Evolutionary conservation across 176 grass and related monocot genomes (phyloP).

Genomic region (Cymbopogon citratus): DNA sequence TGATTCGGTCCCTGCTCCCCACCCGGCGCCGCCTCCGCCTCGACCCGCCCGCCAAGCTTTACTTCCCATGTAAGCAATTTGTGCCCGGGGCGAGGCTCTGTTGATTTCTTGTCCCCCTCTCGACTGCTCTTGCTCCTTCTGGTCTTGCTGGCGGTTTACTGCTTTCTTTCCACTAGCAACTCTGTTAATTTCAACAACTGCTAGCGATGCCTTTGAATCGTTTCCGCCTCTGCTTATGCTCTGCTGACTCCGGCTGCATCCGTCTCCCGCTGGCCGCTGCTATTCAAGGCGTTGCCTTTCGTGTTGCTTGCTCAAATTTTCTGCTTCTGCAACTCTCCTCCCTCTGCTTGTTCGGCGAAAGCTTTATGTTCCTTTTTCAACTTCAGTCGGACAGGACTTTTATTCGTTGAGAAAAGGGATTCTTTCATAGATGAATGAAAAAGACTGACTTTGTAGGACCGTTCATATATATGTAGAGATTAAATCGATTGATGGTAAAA

Average conservation of each 20-base stretch:
- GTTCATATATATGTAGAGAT: neutral
- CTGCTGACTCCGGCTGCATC: neutral
- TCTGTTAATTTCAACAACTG: neutral
- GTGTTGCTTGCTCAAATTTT: neutral
- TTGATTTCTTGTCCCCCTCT: neutral
- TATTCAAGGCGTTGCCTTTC: neutral
- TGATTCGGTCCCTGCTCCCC: conserved; percentile 75
- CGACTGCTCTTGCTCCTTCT: neutral
- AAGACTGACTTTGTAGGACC: neutral
- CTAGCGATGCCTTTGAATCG: neutral
- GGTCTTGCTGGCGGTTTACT: neutral
- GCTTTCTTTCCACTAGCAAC: neutral
- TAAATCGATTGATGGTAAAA: neutral
- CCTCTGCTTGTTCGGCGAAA: neutral
- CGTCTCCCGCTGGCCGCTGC: neutral
- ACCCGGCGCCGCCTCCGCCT: conserved; percentile 80
- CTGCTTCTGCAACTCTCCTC: neutral
- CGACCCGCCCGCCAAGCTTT: conserved; percentile 81
- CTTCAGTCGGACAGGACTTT: neutral
- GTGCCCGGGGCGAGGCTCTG: neutral
- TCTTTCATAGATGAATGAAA: neutral
- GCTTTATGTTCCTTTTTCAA: neutral
- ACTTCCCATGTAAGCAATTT: conserved; percentile 70
- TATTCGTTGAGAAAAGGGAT: neutral
- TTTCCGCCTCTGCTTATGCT: neutral